Conservation (phyloP, 768 basidiomycete species). For the Russula sp. region DNA sequence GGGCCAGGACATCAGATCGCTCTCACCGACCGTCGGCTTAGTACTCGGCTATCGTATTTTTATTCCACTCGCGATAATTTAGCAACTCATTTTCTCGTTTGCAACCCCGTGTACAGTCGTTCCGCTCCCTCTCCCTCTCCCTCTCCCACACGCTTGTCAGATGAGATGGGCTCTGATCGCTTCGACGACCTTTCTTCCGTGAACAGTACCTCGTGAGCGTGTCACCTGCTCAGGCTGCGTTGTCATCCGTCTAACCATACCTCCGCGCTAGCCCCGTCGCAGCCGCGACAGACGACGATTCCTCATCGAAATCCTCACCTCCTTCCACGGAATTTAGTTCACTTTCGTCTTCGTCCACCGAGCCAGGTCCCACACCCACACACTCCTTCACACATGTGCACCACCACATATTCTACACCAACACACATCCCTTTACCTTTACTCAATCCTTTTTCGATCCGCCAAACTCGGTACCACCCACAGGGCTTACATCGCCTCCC, state of each 20-base stretch:
- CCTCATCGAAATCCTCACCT: neutral
- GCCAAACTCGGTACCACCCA: neutral
- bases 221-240: neutral
- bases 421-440: neutral
- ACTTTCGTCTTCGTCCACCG: neutral
- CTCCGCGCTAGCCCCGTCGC: neutral
- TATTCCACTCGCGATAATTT: too few relatives aligned
- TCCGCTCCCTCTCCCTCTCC: too few relatives aligned
- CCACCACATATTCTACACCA: neutral
- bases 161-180: neutral
- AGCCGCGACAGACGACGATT: neutral
- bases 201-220: neutral
- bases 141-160: neutral
- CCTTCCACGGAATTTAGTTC: neutral
- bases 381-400: neutral
- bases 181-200: neutral
- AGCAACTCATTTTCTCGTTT: too few relatives aligned
- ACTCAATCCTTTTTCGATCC: neutral
- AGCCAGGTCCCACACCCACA: neutral
- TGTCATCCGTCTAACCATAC: neutral
- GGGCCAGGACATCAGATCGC: too few relatives aligned
- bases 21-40: too few relatives aligned
- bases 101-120: too few relatives aligned
- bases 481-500: constrained; percentile 12
- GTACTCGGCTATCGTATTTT: too few relatives aligned